phyloP scores from a whole-genome alignment of 352 stramenopile species.

The Globisporangium solare region DNA sequence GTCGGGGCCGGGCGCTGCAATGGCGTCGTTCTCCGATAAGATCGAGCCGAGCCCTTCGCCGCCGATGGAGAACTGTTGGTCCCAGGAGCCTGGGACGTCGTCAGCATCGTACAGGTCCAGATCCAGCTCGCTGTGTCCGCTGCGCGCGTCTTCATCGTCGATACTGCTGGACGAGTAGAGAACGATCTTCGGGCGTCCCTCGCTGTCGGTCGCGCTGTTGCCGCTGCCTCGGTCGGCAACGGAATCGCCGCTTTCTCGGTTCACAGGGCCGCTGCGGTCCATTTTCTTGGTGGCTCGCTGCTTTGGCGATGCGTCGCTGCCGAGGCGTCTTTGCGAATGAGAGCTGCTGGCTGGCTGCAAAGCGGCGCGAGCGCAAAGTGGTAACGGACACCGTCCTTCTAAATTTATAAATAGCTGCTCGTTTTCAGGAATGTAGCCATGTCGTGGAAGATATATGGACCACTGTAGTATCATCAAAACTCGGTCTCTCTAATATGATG shows the following conservation, averaged over 20 bases:
- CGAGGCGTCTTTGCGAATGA: too few relatives aligned
- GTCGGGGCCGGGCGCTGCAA: background rate
- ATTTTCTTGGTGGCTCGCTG: background rate
- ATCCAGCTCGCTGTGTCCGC: conserved; percentile 59
- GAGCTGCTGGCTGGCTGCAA: too few relatives aligned
- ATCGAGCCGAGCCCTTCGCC: conserved; percentile 11
- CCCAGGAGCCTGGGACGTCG: conserved; percentile 21
- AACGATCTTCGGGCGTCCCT: conserved; percentile 12
- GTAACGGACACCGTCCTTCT: too few relatives aligned
- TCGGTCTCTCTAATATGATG: too few relatives aligned
- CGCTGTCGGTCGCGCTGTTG: conserved; percentile 4
- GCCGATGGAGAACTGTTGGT: conserved; percentile 16
- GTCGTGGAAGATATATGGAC: too few relatives aligned
- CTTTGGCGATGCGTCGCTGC: too few relatives aligned
- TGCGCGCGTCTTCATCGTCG: conserved; percentile 34
- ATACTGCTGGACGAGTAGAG: conserved; percentile 8
- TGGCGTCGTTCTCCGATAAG: conserved; percentile 3
- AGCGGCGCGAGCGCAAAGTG: too few relatives aligned
- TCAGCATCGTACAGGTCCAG: conserved; percentile 60
- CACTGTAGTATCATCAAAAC: too few relatives aligned
- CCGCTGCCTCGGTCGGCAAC: conserved; percentile 2
- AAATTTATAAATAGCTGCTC: too few relatives aligned
- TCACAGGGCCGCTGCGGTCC: conserved; percentile 5
- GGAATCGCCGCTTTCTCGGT: conserved; percentile 1
- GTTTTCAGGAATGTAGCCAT: too few relatives aligned